Evolutionary conservation across 306 rosid genomes (phyloP).

Genomic region (Adenanthera pavonina): DNA sequence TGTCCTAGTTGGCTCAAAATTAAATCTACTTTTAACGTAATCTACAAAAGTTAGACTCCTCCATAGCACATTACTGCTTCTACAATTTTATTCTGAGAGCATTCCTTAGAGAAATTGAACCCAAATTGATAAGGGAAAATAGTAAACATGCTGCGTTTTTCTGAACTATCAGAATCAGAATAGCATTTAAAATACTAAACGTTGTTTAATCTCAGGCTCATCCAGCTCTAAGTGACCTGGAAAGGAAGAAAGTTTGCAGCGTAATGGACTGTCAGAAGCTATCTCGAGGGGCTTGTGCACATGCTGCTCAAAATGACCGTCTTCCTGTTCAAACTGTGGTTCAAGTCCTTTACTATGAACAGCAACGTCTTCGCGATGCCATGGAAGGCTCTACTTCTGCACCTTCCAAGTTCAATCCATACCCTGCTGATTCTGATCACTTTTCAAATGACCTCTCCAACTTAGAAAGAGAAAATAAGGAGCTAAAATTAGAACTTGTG

Average conservation of each 20-base stretch:
- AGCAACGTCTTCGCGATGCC: constrained; percentile 84
- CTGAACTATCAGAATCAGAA: background rate
- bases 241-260: constrained; percentile 92
- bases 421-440: constrained; percentile 56
- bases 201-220: constrained; percentile 66
- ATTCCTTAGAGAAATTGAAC: background rate
- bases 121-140: background rate
- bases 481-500: constrained; percentile 73
- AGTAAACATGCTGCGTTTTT: background rate
- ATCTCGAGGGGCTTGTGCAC: constrained; percentile 93
- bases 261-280: constrained; percentile 94
- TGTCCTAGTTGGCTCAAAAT: no score
- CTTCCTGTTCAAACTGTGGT: constrained; percentile 96
- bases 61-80: background rate
- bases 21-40: background rate
- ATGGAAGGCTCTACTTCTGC: constrained; percentile 65
- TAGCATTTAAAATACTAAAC: background rate
- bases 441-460: constrained; percentile 65
- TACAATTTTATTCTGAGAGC: background rate
- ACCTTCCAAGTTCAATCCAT: constrained; percentile 49
- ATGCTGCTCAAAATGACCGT: constrained; percentile 94
- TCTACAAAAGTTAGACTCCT: background rate
- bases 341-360: constrained; percentile 93
- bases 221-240: constrained; percentile 85
- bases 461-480: constrained; percentile 73